Base-by-base conservation (phyloP, 345 rosid species). In the Excoecaria cochinchinensis region DNA sequence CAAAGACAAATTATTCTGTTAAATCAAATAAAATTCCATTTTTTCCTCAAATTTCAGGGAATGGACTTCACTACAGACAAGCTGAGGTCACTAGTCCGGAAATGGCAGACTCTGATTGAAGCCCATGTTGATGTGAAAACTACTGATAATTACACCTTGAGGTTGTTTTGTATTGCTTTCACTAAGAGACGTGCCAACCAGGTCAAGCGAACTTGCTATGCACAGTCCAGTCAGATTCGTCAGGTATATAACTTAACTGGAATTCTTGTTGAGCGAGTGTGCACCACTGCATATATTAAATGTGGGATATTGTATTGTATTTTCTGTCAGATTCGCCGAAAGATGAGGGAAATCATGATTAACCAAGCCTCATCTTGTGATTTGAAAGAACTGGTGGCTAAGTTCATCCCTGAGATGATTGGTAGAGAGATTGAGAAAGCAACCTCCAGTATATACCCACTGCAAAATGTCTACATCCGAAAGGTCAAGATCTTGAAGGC, bases 61-160 rank as follows among this genome's bases (percentile, higher is more conserved):
- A 80, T 80, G 83, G 74, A 72, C 46, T 80, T 80, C 70, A 80
- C 83, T 8, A 80, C 83, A 4, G 83, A 80, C 65, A 80, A 80
- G 73, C 50, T 80, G 74, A 72, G 83, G 73, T 80, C 79, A 7
- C 57, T 80, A 63, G 83, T 80, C 7, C 65, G 79, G 9, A 80
- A 76, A 60, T 80, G 83, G 79, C 83, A 80, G 25, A 80, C 83
- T 16, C 39, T 80, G 25, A 80, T 80, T 42, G 83, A 80, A 72
- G 73, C 83, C 31, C 79, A 80, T 76, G 83, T 80, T 13, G 83
- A 79, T 70, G 82, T 79, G 50, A 79, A 79, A 52, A 79, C 82
- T 11, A 79, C 82, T 3, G 82, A 79, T 36, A 79, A 74, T 22
- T 79, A 79, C 50, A 79, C 72, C 24, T 64, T 79, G 75, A 74